Percentiles rank a stretch among this genome's conserved stretches.
These are phyloP conservation scores for Solanum peruvianum DNA, from an alignment of 257 asterid species.

Conservation along the genomic window DNA sequence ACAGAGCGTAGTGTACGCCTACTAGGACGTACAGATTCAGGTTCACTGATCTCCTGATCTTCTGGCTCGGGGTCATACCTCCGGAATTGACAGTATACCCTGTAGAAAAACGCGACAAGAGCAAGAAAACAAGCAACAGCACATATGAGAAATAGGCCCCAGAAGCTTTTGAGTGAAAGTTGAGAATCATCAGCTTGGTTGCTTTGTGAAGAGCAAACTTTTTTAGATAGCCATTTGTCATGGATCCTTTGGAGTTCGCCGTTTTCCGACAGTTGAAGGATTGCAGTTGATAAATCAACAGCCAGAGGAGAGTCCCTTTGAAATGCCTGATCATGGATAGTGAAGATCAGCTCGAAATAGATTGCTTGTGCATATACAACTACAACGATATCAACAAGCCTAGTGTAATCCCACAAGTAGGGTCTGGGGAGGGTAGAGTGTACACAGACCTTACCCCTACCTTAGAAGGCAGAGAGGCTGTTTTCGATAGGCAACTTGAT, in stretches of 20 bases:
- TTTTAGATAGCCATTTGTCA: slow-evolving; percentile 59
- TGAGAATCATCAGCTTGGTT: slow-evolving; percentile 31
- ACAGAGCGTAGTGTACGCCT: slow-evolving; percentile 21
- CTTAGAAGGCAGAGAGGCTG: not conserved
- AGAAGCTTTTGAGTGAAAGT: slow-evolving; percentile 84
- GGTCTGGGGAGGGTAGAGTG: not conserved
- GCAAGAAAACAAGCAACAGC: slow-evolving; percentile 57
- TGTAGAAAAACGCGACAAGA: slow-evolving; percentile 28
- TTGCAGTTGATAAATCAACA: slow-evolving; percentile 64
- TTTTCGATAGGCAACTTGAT: not conserved
- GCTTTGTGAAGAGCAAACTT: slow-evolving; percentile 37
- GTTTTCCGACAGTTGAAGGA: slow-evolving; percentile 78
- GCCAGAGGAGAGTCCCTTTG: slow-evolving; percentile 78
- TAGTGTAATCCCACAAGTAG: not conserved
- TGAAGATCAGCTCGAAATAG: not conserved
- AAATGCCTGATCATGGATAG: slow-evolving; percentile 41
- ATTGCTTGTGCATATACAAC: not conserved
- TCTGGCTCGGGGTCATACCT: slow-evolving; percentile 32
- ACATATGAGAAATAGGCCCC: slow-evolving; percentile 85
- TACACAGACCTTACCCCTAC: not conserved
- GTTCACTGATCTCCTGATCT: slow-evolving; percentile 23
- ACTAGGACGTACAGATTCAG: slow-evolving; percentile 15
- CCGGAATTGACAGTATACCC: slow-evolving; percentile 54
- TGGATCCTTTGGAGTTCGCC: slow-evolving; percentile 83
- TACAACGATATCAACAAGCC: not conserved